phyloP scores from a whole-genome alignment of 352 stramenopile species.

The Globisporangium nagaii region DNA sequence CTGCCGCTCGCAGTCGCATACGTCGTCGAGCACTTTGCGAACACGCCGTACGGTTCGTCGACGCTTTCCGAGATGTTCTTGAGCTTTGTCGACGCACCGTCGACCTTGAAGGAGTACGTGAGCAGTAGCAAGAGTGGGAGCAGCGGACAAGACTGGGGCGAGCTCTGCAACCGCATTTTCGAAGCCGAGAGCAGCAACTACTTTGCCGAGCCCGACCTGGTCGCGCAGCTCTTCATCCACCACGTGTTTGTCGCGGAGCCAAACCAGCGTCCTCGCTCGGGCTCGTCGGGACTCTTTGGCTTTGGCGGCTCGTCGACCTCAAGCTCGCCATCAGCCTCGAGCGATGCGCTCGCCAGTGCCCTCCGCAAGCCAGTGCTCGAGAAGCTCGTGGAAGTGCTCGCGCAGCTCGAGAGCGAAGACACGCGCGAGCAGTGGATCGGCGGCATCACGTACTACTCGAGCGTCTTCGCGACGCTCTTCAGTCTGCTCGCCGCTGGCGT shows the following conservation, averaged over 20 bases:
- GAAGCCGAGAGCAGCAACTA: conserved; percentile 79
- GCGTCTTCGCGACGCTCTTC: conserved; percentile 51
- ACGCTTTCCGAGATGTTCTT: conserved; percentile 28
- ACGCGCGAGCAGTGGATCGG: conserved; percentile 40
- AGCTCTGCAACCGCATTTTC: conserved; percentile 70
- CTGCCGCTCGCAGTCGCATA: conserved; percentile 48
- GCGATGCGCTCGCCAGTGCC: background rate
- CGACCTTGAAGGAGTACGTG: conserved; percentile 37
- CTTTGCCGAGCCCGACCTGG: conserved; percentile 54
- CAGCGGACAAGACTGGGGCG: conserved; percentile 38
- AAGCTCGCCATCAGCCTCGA: background rate
- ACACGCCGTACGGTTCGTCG: conserved; percentile 19
- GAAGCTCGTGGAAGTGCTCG: conserved; percentile 12
- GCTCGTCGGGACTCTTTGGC: conserved; percentile 5
- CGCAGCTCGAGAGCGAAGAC: conserved; percentile 4
- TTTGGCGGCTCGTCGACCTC: background rate
- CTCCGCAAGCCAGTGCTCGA: conserved; percentile 32
- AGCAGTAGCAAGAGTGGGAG: conserved; percentile 18
- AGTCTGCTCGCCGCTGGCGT: conserved; percentile 37
- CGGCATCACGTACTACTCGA: conserved; percentile 60
- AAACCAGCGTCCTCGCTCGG: conserved; percentile 1
- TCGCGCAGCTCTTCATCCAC: conserved; percentile 53
- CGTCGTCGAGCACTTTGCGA: conserved; percentile 29
- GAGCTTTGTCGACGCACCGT: conserved; percentile 29
- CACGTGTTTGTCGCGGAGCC: conserved; percentile 23